Percentiles rank a stretch among this genome's conserved stretches.
Conservation (phyloP, 169 alveolate species). For the Eimeria praecox region DNA sequence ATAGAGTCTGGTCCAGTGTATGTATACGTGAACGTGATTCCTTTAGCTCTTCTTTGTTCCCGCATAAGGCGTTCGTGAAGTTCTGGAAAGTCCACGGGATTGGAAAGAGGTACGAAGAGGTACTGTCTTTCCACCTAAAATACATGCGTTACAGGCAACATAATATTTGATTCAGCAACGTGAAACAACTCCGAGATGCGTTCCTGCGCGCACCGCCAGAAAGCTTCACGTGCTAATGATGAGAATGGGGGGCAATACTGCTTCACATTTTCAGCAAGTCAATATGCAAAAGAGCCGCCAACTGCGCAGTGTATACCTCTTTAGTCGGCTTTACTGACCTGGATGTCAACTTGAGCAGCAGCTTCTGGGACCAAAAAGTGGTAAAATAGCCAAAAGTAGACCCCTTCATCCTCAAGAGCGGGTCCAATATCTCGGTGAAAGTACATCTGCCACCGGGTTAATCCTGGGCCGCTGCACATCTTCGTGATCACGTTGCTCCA, state of each 20-base stretch:
- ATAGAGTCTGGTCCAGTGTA: slow-evolving; percentile 28
- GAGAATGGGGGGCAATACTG: neutral
- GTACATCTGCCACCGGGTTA: slow-evolving; percentile 54
- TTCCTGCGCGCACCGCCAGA: neutral
- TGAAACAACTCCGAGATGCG: neutral
- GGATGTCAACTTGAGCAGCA: slow-evolving; percentile 29
- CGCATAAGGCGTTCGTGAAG: slow-evolving; percentile 62
- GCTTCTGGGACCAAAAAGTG: slow-evolving; percentile 50
- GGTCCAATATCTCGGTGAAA: slow-evolving; percentile 54
- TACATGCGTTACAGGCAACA: neutral
- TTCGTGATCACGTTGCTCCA: slow-evolving; percentile 22
- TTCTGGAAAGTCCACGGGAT: slow-evolving; percentile 60
- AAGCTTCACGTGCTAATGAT: neutral
- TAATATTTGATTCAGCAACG: neutral
- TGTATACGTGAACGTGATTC: slow-evolving; percentile 34
- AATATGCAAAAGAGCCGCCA: neutral
- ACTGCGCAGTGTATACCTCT: neutral
- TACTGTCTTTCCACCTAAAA: slow-evolving; percentile 50
- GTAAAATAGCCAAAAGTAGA: slow-evolving; percentile 39
- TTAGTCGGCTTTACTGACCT: neutral
- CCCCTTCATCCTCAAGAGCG: slow-evolving; percentile 40
- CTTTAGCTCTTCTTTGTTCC: slow-evolving; percentile 56
- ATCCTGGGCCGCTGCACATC: slow-evolving; percentile 48
- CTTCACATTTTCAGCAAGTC: neutral
- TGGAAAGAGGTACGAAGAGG: slow-evolving; percentile 29